phyloP scores from a whole-genome alignment of 768 basidiomycete species.

The Pleurotus tuber-regium region DNA sequence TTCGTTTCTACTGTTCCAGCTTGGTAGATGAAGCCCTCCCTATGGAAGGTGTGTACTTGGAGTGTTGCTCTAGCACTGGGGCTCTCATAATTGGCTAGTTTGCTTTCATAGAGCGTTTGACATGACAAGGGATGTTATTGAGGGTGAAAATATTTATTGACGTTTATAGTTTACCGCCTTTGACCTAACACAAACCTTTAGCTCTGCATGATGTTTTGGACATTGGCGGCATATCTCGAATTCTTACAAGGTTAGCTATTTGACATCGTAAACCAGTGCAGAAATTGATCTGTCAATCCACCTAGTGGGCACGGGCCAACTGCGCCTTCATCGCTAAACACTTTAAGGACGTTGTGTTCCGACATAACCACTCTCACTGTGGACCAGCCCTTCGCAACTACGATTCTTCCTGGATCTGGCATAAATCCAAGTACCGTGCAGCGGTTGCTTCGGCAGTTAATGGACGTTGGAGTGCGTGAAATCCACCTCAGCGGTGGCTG shows the following conservation, averaged over 20 bases:
- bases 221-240: conserved; percentile 67
- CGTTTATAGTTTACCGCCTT: background rate
- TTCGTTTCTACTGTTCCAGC: conserved; percentile 28
- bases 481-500: conserved; percentile 73
- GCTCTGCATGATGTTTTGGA: conserved; percentile 47
- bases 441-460: conserved; percentile 44
- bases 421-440: conserved; percentile 59
- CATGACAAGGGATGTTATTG: conserved; percentile 54
- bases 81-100: conserved; percentile 35
- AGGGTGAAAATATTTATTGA: too few relatives aligned
- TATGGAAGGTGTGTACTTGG: conserved; percentile 49
- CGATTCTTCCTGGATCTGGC: conserved; percentile 75
- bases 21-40: conserved; percentile 57
- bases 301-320: conserved; percentile 51
- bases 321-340: conserved; percentile 39
- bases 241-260: conserved; percentile 70
- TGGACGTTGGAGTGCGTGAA: conserved; percentile 59
- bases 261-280: too few relatives aligned
- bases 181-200: conserved; percentile 19
- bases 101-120: conserved; percentile 83
- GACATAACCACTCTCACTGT: background rate
- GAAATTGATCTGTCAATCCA: conserved; percentile 4
- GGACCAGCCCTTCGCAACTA: conserved; percentile 13
- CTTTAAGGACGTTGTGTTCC: conserved; percentile 36
- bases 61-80: background rate